Conservation (phyloP, 2,329 filamentous ascomycete species). For the Grosmannia huntii region DNA sequence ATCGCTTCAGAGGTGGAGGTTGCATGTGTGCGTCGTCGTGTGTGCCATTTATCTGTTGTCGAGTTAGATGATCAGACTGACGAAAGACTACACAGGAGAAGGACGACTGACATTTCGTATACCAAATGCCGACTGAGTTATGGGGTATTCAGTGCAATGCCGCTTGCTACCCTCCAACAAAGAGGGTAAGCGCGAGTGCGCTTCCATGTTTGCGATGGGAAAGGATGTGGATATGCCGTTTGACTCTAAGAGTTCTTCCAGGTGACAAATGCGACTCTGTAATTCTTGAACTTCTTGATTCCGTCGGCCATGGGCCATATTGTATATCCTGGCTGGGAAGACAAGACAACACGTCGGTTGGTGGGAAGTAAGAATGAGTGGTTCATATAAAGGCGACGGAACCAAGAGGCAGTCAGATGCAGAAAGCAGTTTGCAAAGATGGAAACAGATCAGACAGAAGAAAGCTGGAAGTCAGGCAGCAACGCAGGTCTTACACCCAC, state of each 20-base stretch:
- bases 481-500: neutral
- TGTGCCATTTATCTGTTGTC: neutral
- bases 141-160: neutral
- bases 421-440: neutral
- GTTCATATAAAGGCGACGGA: neutral
- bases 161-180: neutral
- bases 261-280: neutral
- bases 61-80: neutral
- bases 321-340: neutral
- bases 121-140: neutral
- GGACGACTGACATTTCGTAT: neutral
- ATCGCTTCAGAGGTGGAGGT: slow-evolving; percentile 5
- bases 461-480: neutral
- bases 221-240: neutral
- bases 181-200: neutral
- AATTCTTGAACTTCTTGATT: neutral
- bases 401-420: neutral
- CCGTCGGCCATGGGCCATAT: neutral
- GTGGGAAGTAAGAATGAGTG: neutral
- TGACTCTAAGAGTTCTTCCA: neutral
- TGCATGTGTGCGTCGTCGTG: neutral
- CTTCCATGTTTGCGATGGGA: neutral
- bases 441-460: neutral
- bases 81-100: neutral
- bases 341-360: neutral